Evolutionary conservation across 140 eudicot genomes (phyloP), one percentile per base, ranked within the genome.

Genomic region (Flaveria floridana): DNA sequence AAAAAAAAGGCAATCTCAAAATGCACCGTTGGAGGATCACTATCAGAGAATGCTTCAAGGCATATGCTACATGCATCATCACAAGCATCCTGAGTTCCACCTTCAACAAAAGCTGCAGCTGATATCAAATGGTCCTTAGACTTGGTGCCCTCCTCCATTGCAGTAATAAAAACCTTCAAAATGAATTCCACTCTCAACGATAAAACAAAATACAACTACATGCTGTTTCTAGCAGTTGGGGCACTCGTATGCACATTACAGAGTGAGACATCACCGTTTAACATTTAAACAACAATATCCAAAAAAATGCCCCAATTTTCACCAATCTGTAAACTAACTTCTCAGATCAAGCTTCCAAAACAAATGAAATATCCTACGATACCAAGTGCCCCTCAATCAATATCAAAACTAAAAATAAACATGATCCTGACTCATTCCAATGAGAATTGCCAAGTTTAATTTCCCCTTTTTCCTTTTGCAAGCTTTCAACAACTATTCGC

Each of bases 61-160:
- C 98, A 92, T 70, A 92, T 92, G 85, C 98, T 92, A 72, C 98
- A 92, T 73, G 98, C 87, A 84, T 92, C 98, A 83, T 92, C 98
- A 78, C 98, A 92, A 28, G 97, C 91, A 65, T 92, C 96, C 72
- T 92, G 97, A 74, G 87, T 80, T 41, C 97, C 97, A 4, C 96
- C 96, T 79, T 89, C 96, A 58, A 92, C 98, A 85, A 92, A 92
- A 61, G 98, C 98, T 51, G 95, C 96, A 42, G 95, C 93, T 74
- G 98, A 92, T 53, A 90, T 89, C 82, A 89, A 77, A 76, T 86
- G 93, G 55, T 78, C 82, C 79, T 89, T 88, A 50, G 81, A 84
- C 81, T 86, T 86, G 64, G 82, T 78, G 68, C 58, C 81, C 75
- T 92, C 84, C 79, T 83, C 87, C 85, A 82, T 83, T 15, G 21